Evolutionary conservation across 768 basidiomycete species (phyloP), one percentile per base, ranked within the genome.

Genomic region (Podaxis sp.): DNA sequence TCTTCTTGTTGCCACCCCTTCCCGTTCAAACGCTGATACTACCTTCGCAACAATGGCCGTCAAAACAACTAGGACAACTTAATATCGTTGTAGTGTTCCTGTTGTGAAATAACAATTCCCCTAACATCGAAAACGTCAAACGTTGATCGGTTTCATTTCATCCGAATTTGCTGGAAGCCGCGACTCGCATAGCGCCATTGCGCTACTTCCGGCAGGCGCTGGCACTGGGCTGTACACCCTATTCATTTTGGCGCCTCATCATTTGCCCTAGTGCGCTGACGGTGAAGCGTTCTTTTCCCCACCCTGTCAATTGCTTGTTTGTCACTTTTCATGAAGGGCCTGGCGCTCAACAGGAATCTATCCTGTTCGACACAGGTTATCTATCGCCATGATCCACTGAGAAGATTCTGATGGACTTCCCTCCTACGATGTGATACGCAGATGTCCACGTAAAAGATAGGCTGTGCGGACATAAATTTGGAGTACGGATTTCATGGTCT

Each of bases 361-460:
- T 50, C 57, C 36, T 33, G 24, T 57, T 58, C 57, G 46, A 58
- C 57, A 58, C 57, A 36, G 57, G 46, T 49, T 37, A 37, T 36
- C 46, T 49, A 58, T 15, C 15, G 29, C 43, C 29, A 36, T 29
- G 43, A 58, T 36, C 47, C 57, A 49, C 40, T 55, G 37, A 55
- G 36, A 55, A 17, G 38, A 11, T 12, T 24, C n/a, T 55, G 54
- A 55, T 55, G 54, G 54, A 55, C 57, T 24, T 33, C 27, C 57
- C 2, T 58, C 57, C 46, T 46, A 50, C 57, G 57, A 47, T 58
- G 36, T 36, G 17, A 46, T 19, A 19, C 19, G 8, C 29, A 29
- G 36, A 49, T 33, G 29, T 17, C 27, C 57, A 49, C 57, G 43
- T 58, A 58, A 58, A 33, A 58, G 57, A 58, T 50, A 58, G 57